Base-by-base conservation (phyloP, 2,329 filamentous ascomycete genomes). In the Botrytis aclada region DNA sequence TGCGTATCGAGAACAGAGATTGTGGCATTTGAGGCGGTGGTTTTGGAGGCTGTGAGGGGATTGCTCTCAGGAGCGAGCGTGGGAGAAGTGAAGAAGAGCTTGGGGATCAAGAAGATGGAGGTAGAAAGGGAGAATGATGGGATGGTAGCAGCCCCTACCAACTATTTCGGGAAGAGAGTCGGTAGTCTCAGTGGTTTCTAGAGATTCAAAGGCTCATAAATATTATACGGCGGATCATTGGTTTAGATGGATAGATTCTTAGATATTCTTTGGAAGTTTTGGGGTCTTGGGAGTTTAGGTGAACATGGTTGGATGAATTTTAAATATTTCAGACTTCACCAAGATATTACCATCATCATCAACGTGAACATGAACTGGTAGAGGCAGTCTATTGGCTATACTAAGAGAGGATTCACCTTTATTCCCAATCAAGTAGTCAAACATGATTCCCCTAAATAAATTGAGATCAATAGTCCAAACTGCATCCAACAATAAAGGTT, bases 91-190 rank as follows among this genome's bases (percentile, higher is more conserved):
- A 70, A 45, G 25, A 62, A 34, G 54, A 34, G 22, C 18, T 34
- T 63, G 56, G 39, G 25, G 14, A 4, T 16, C 8, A 45, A 14
- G 39, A 62, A 63, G 39, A 37, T 29, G 4, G 32, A 37, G 4
- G 16, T 34, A 20, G 54, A 45, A 22, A 41, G 37, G 14, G 56
- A 34, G 8, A 41, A 29, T 4, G 34, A 29, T 41, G 65, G 34
- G 9, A 69, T 51, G 7, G 22, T 7, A 4, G 16, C 10, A 7
- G 10, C 47, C 1, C 1, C 67, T 4, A 9, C 12, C 20, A 63
- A 32, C 47, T 70, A 61, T 63, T 70, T 70, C 25, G 67, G 67
- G 8, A 61, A 47, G 39, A 70, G 54, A 4, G 29, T 62, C 3
- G 58, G 47, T 29, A 16, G 22, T 22, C 51, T 66, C 25, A 54